phyloP scores from a whole-genome alignment of 108 stramenopile species.

The Nannochloropsis granulata region DNA sequence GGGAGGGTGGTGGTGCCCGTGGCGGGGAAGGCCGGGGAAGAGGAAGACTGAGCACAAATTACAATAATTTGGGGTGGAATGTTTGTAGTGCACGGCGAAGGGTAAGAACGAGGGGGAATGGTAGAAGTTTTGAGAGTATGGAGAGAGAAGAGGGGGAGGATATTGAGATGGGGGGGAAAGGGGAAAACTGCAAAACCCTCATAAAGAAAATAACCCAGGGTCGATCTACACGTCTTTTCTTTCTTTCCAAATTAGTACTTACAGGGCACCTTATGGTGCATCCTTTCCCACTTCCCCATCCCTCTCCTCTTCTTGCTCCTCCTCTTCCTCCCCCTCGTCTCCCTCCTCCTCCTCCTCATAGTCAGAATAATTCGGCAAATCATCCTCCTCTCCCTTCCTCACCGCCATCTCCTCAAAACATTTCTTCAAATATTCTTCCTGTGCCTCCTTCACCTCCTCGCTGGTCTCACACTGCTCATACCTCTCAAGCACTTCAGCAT shows the following conservation, averaged over 20 bases:
- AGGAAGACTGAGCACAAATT: not conserved
- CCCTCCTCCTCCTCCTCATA: not conserved
- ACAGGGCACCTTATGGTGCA: too few species aligned
- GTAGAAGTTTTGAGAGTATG: too few species aligned
- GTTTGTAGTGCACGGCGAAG: too few species aligned
- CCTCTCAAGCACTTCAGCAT: conserved; percentile 61
- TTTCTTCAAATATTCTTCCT: conserved; percentile 62
- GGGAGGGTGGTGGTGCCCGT: not conserved
- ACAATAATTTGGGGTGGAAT: too few species aligned
- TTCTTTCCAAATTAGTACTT: too few species aligned
- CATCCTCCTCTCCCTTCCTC: not conserved
- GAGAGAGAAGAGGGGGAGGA: not conserved
- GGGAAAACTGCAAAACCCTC: too few species aligned
- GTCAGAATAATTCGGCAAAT: not conserved
- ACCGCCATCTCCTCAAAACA: not conserved
- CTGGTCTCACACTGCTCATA: conserved; percentile 55
- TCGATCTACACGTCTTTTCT: too few species aligned
- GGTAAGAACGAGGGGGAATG: too few species aligned
- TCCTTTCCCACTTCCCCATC: not conserved
- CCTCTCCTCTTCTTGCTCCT: not conserved
- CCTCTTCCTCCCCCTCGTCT: not conserved
- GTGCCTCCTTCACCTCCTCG: conserved; percentile 57
- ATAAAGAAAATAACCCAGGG: too few species aligned
- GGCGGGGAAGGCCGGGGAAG: not conserved
- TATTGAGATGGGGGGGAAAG: not conserved